Evolutionary conservation across 371 early-diverging fungal species (phyloP).

Genomic region (Apophysomyces ossiformis): DNA sequence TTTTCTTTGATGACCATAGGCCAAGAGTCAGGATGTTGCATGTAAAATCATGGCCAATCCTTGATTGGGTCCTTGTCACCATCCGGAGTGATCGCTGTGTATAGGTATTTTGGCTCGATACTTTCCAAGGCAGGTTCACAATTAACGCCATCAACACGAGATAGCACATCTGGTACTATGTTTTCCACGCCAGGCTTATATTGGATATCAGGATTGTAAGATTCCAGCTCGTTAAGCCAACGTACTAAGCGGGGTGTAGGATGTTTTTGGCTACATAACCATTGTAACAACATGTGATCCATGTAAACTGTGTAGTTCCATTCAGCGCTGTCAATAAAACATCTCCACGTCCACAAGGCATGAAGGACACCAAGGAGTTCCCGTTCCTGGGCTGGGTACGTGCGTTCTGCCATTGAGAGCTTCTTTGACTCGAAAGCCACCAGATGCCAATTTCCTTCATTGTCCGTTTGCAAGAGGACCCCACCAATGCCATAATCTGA

Average conservation of each 20-base stretch:
- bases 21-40: background rate
- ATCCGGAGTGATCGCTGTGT: conserved; percentile 1
- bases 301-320: conserved; percentile 37
- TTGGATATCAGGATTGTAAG: conserved; percentile 20
- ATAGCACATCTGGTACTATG: conserved; percentile 30
- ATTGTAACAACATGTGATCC: conserved; percentile 43
- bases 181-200: conserved; percentile 19
- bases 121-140: background rate
- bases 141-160: conserved; percentile 14
- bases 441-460: conserved; percentile 25
- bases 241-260: conserved; percentile 13
- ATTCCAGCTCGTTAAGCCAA: conserved; percentile 22
- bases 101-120: conserved; percentile 14
- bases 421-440: conserved; percentile 45
- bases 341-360: conserved; percentile 25
- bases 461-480: conserved; percentile 34
- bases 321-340: background rate
- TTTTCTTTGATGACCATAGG: background rate
- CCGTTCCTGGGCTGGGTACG: conserved; percentile 3
- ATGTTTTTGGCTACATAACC: conserved; percentile 26
- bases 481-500: conserved; percentile 32
- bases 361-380: conserved; percentile 37
- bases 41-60: conserved; percentile 14
- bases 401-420: conserved; percentile 27
- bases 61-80: background rate